These are phyloP conservation scores for Lineolata rhizophorae DNA, from an alignment of 495 filamentous ascomycete genomes.

Conservation along the genomic window DNA sequence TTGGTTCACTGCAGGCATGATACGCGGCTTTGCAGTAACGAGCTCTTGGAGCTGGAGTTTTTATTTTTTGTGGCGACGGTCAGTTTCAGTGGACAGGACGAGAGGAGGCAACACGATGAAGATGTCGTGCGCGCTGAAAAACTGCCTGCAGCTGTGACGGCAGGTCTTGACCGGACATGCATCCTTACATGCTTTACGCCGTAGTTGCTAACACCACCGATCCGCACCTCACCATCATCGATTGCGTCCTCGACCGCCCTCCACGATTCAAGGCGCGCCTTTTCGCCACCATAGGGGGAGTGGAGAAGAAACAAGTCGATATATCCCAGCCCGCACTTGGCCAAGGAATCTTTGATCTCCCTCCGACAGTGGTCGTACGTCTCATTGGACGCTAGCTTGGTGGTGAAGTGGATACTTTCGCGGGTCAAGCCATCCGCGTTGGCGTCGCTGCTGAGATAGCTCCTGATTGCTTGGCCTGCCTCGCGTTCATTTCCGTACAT, in stretches of 20 bases:
- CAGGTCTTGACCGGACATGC: constrained; percentile 35
- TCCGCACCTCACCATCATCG: constrained; percentile 37
- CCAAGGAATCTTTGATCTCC: constrained; percentile 27
- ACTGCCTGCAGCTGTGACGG: constrained; percentile 30
- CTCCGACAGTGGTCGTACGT: constrained; percentile 29
- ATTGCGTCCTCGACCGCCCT: constrained; percentile 38
- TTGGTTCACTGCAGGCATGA: constrained; percentile 61
- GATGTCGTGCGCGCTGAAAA: background rate
- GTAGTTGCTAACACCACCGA: constrained; percentile 46
- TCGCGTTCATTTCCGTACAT: constrained; percentile 41
- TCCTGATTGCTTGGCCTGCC: constrained; percentile 31
- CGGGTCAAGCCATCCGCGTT: constrained; percentile 36
- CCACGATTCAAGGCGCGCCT: constrained; percentile 37
- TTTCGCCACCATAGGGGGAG: constrained; percentile 35
- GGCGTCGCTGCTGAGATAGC: constrained; percentile 21
- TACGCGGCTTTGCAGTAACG: constrained; percentile 35
- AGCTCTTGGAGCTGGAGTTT: constrained; percentile 52
- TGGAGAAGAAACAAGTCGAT: constrained; percentile 41
- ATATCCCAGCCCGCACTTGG: constrained; percentile 32
- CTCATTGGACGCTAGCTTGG: constrained; percentile 31
- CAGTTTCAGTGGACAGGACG: constrained; percentile 26
- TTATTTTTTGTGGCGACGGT: constrained; percentile 35
- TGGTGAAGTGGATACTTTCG: constrained; percentile 49
- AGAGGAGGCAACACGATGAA: background rate
- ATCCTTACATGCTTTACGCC: constrained; percentile 47